Evolutionary conservation across 257 asterid genomes (phyloP).

Genomic region (Pogostemon cablin): DNA sequence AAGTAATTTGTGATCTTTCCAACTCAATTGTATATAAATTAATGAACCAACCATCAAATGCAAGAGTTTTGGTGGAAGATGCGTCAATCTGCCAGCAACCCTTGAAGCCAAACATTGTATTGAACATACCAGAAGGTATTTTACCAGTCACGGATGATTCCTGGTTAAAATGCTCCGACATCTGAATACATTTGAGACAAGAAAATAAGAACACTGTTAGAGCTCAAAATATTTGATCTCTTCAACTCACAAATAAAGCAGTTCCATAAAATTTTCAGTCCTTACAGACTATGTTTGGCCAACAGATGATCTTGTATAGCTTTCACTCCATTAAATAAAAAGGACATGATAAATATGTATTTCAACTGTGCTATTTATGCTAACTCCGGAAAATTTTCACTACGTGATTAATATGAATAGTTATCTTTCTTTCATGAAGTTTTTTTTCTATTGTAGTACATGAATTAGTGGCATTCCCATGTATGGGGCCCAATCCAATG

Average conservation of each 20-base stretch:
- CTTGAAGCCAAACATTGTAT: slow-evolving; percentile 80
- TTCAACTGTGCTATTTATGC: not conserved
- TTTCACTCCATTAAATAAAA: not conserved
- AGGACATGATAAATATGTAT: not conserved
- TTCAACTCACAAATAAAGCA: slow-evolving; percentile 3
- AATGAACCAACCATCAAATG: slow-evolving; percentile 92
- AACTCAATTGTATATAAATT: slow-evolving; percentile 80
- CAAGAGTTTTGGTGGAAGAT: slow-evolving; percentile 72
- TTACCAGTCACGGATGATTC: slow-evolving; percentile 79
- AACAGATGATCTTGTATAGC: not conserved
- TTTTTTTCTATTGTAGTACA: not conserved
- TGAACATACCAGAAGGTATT: slow-evolving; percentile 87
- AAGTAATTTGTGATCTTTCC: slow-evolving; percentile 63
- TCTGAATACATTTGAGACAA: slow-evolving; percentile 51
- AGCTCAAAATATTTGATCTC: not conserved
- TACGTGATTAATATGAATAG: too few species aligned
- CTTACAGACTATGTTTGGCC: not conserved
- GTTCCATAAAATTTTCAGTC: not conserved
- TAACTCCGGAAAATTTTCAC: not conserved
- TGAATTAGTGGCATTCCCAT: not conserved
- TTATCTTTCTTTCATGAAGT: too few species aligned
- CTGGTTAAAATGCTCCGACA: slow-evolving; percentile 85
- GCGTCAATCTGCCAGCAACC: slow-evolving; percentile 96
- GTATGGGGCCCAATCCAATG: not conserved
- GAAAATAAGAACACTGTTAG: slow-evolving; percentile 1